Base-by-base conservation (phyloP, 2,329 filamentous ascomycete species). In the Fusarium avenaceum region DNA sequence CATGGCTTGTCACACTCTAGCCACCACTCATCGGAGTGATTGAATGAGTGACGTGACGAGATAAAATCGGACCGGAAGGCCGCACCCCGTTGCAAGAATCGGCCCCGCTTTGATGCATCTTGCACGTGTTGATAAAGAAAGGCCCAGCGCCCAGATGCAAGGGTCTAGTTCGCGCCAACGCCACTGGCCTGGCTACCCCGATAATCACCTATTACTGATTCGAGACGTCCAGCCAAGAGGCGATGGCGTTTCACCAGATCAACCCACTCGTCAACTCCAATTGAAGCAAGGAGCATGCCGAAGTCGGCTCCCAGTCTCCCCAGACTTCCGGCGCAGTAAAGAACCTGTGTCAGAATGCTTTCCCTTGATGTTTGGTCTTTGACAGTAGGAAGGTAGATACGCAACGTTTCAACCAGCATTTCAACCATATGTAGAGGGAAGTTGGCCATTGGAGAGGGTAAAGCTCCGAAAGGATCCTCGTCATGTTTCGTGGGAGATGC, bases 281-380 rank as follows among this genome's bases (percentile, higher is more conserved):
- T 70, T 13, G 71, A 73, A 10, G 94, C 93, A 59, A 98, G 85
- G 69, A 97, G 87, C 82, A 97, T 87, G 57, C 94, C 91, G 79
- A 99, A 99, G 77, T 99, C 96, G 2, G 93, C 94, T 3, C 96
- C 96, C 0, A 98, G 82, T 46, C 96, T 87, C 1, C 95, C 95
- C 48, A 99, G 82, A 79, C 94, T 97, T 45, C 93, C 92, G 1
- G 95, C 94, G 73, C 94, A 97, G 79, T 97, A 98, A 10, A 98
- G 82, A 0, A 97, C 92, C 77, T 98, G 95, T 0, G 94, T 98
- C 38, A 97, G 81, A 55, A 98, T 85, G 75, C 93, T 97, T 76
- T 98, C 95, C 32, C 94, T 84, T 0, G 92, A 90, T 24, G 90
- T 87, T 66, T 90, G 90, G 73, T 97, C 94, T 69, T 87, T 88